These are phyloP conservation scores for Helotiales sp. DNA, from an alignment of 2,329 filamentous ascomycete species.

Conservation along the genomic window DNA sequence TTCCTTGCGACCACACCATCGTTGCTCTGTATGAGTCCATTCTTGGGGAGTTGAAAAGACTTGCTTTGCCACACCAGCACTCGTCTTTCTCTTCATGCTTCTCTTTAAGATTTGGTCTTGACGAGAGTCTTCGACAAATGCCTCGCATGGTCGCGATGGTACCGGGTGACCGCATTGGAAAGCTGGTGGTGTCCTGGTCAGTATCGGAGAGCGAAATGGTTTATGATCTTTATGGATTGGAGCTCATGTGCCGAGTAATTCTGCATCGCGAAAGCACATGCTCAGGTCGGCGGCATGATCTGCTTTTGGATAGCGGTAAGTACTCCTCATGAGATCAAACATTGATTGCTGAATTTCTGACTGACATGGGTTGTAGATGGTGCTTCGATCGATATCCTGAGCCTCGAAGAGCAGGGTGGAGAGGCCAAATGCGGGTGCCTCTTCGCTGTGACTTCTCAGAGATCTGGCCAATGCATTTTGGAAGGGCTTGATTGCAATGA, in stretches of 20 bases:
- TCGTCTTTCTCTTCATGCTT: no score
- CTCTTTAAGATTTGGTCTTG: neutral
- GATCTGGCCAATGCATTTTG: constrained; percentile 12
- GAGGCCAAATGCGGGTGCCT: constrained; percentile 18
- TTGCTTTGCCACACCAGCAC: no score
- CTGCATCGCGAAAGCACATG: constrained; percentile 31
- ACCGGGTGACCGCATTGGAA: neutral
- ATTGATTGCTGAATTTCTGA: neutral
- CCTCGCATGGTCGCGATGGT: constrained; percentile 13
- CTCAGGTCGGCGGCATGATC: constrained; percentile 5
- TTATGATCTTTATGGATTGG: constrained; percentile 3
- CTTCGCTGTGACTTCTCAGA: constrained; percentile 1
- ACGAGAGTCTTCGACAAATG: constrained; percentile 27
- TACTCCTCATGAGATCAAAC: neutral
- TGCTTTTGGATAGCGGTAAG: constrained; percentile 10
- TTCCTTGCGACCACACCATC: constrained; percentile 17
- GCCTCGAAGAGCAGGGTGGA: neutral
- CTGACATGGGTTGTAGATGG: neutral
- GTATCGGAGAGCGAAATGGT: neutral
- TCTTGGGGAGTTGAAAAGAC: neutral
- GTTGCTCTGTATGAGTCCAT: neutral
- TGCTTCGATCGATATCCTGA: neutral
- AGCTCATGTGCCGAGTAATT: constrained; percentile 20
- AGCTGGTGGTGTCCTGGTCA: constrained; percentile 6
- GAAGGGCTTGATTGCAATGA: constrained; percentile 14